Evolutionary conservation across 139 green algal genomes (phyloP).

Genomic region (Chlamydomonas sphaeroides): DNA sequence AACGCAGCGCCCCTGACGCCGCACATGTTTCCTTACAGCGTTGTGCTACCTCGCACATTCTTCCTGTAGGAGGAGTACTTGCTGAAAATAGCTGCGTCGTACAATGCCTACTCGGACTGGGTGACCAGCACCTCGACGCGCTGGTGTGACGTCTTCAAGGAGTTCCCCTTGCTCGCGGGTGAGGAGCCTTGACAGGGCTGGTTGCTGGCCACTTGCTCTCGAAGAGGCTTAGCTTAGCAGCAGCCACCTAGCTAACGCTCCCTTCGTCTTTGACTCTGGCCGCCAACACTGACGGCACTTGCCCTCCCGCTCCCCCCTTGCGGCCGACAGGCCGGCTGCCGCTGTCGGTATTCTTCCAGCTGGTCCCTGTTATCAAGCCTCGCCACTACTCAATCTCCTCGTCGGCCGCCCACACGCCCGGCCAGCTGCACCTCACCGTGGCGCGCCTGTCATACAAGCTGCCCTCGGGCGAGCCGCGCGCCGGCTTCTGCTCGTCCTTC

Average conservation of each 20-base stretch:
- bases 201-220: too few species aligned
- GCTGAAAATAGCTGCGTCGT: too few species aligned
- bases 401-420: neutral
- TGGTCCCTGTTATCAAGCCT: conserved; percentile 37
- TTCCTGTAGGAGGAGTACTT: too few species aligned
- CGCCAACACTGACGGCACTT: too few species aligned
- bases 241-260: too few species aligned
- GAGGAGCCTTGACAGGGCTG: too few species aligned
- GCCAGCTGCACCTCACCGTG: conserved; percentile 20
- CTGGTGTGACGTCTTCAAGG: conserved; percentile 45
- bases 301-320: too few species aligned
- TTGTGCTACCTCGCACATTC: too few species aligned
- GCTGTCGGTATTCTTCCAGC: conserved; percentile 24
- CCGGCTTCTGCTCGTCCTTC: conserved; percentile 42
- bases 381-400: conserved; percentile 46
- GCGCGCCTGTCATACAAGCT: conserved; percentile 26
- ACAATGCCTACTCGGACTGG: neutral
- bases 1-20: too few species aligned
- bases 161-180: conserved; percentile 41
- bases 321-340: neutral
- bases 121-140: neutral
- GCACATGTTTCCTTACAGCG: too few species aligned
- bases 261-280: too few species aligned
- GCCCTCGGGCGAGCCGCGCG: neutral
- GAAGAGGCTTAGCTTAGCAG: too few species aligned